phyloP scores from a whole-genome alignment of 257 asterid genomes.

The Datura wrightii region DNA sequence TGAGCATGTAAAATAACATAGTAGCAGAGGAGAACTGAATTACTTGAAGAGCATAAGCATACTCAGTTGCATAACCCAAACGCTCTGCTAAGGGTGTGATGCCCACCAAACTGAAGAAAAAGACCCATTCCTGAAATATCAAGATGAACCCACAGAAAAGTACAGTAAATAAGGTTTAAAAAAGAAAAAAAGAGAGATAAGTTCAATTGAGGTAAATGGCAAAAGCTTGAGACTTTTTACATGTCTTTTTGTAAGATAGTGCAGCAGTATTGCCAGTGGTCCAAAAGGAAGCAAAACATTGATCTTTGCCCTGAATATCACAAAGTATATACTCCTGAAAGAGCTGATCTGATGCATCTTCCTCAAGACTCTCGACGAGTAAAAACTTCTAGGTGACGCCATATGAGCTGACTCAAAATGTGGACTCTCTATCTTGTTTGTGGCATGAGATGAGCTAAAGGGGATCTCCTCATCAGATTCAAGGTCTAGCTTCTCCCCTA shows the following conservation, averaged over 20 bases:
- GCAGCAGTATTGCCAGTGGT: slow-evolving; percentile 76
- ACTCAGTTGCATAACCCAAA: slow-evolving; percentile 93
- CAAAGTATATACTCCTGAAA: slow-evolving; percentile 69
- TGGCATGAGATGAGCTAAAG: slow-evolving; percentile 49
- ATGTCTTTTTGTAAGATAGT: slow-evolving; percentile 67
- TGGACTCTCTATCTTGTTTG: slow-evolving; percentile 50
- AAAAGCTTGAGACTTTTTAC: slow-evolving; percentile 50
- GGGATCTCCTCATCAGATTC: slow-evolving; percentile 71
- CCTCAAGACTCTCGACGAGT: slow-evolving; percentile 53
- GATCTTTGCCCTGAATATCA: slow-evolving; percentile 78
- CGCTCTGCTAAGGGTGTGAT: slow-evolving; percentile 96
- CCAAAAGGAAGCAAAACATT: slow-evolving; percentile 86
- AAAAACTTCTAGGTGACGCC: slow-evolving; percentile 46
- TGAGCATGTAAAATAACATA: slow-evolving; percentile 25
- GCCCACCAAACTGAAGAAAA: slow-evolving; percentile 90
- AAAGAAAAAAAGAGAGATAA: not conserved
- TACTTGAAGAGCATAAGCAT: slow-evolving; percentile 44
- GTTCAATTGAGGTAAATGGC: not conserved
- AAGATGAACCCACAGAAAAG: slow-evolving; percentile 1
- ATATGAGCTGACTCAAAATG: slow-evolving; percentile 56
- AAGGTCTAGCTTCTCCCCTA: slow-evolving; percentile 59
- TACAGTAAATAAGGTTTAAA: not conserved
- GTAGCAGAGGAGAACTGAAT: slow-evolving; percentile 17
- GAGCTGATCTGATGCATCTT: slow-evolving; percentile 53
- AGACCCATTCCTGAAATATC: slow-evolving; percentile 76